Conservation (phyloP, 225 moss, liverwort and hornwort species). For the Sphagnum tenellum region DNA sequence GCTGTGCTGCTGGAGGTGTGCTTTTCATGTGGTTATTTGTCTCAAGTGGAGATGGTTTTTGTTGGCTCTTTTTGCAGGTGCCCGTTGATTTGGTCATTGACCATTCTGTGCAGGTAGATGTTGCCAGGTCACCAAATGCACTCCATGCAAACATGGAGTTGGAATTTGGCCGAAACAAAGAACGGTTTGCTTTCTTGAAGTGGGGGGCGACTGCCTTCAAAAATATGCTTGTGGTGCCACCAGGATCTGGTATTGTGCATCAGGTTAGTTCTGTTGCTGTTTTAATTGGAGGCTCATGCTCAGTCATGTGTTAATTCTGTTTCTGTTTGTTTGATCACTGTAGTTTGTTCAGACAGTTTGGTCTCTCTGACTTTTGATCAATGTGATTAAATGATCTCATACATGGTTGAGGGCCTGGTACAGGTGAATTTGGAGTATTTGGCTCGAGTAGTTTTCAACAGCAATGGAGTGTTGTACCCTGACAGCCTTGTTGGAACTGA, state of each 20-base stretch:
- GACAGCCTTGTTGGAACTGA: conserved; percentile 96
- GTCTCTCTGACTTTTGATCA: neutral
- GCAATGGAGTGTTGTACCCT: conserved; percentile 66
- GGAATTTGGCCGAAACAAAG: conserved; percentile 87
- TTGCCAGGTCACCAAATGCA: conserved; percentile 56
- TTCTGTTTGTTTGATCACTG: neutral
- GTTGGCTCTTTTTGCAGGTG: conserved; percentile 30
- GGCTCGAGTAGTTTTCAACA: conserved; percentile 89
- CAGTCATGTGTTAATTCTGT: neutral
- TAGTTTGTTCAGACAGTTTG: too few species aligned
- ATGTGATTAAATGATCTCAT: neutral
- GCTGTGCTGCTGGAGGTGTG: too few species aligned
- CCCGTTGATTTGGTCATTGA: conserved; percentile 96
- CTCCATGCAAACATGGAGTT: conserved; percentile 82
- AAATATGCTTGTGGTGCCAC: conserved; percentile 98
- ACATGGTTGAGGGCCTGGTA: neutral
- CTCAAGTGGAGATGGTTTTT: neutral
- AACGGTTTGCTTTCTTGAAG: conserved; percentile 88
- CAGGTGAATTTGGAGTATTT: conserved; percentile 97
- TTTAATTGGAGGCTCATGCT: neutral
- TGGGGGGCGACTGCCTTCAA: conserved; percentile 95
- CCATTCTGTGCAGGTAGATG: conserved; percentile 97
- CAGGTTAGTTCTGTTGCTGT: conserved; percentile 42
- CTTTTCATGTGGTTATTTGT: too few species aligned
- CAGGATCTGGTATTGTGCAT: conserved; percentile 94